Conservation (phyloP, 441 rosid genomes). For the Populus hybrid region DNA sequence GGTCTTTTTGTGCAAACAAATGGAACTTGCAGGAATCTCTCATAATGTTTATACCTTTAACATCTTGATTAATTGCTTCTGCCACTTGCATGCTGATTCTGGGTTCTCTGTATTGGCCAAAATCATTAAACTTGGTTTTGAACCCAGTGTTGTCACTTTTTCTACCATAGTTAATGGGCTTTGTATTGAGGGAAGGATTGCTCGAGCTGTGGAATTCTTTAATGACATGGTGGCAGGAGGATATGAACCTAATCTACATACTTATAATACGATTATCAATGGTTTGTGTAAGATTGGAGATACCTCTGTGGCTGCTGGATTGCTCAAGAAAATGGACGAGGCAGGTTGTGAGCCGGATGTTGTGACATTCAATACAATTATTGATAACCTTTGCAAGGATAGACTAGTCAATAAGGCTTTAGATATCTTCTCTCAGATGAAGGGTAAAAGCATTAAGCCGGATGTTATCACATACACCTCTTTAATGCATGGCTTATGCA, state of each 20-base stretch:
- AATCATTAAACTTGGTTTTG: conserved; percentile 7
- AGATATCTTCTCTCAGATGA: background rate
- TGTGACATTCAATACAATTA: background rate
- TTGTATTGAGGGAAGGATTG: background rate
- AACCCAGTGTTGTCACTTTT: background rate
- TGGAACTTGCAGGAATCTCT: background rate
- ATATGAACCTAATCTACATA: background rate
- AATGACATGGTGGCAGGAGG: background rate
- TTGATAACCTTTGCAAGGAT: background rate
- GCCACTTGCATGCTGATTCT: background rate
- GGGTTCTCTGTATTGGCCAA: conserved; percentile 8
- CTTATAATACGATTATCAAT: background rate
- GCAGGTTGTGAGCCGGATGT: background rate
- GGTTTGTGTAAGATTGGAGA: background rate
- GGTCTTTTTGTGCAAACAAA: background rate
- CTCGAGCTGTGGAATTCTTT: conserved; percentile 1
- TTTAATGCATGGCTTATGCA: background rate
- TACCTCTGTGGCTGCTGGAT: background rate
- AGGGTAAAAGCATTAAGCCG: background rate
- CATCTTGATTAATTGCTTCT: conserved; percentile 4
- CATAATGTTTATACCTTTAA: background rate
- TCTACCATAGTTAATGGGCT: conserved; percentile 9
- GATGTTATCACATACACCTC: background rate
- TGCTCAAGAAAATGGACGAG: background rate
- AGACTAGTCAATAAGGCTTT: background rate